Evolutionary conservation across 2,329 filamentous ascomycete species (phyloP).

Genomic region (Nothomitra cinnamomea): DNA sequence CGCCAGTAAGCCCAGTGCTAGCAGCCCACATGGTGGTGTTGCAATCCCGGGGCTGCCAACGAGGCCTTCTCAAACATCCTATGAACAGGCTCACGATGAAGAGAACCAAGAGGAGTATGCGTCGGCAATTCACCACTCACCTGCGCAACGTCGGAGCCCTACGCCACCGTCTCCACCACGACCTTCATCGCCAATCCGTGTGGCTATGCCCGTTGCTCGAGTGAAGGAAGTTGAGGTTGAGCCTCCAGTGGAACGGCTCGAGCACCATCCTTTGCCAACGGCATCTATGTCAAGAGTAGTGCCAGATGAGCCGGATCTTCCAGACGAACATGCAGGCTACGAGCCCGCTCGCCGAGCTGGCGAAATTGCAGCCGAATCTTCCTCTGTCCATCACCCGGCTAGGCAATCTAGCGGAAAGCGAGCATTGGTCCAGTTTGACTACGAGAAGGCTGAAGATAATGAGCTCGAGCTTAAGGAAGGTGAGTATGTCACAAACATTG

Average conservation of each 20-base stretch:
- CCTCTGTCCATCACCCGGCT: conserved; percentile 23
- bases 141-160: conserved; percentile 25
- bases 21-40: conserved; percentile 32
- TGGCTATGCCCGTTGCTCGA: conserved; percentile 71
- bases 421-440: conserved; percentile 80
- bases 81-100: conserved; percentile 26
- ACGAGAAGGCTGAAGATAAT: conserved; percentile 95
- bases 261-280: conserved; percentile 43
- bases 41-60: conserved; percentile 62
- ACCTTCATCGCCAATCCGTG: conserved; percentile 59
- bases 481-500: conserved; percentile 76
- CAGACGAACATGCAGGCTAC: conserved; percentile 43
- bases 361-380: conserved; percentile 8
- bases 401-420: conserved; percentile 40
- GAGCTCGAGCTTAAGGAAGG: conserved; percentile 84
- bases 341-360: conserved; percentile 26
- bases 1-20: conserved; percentile 49
- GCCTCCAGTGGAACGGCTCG: conserved; percentile 30
- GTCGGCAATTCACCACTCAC: conserved; percentile 23
- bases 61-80: conserved; percentile 31
- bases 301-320: conserved; percentile 44
- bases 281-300: conserved; percentile 44
- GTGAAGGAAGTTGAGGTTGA: conserved; percentile 34
- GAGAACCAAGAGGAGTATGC: conserved; percentile 26
- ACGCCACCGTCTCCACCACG: conserved; percentile 34